Evolutionary conservation across 2,329 filamentous ascomycete species (phyloP).

Genomic region (Coniella vitis): DNA sequence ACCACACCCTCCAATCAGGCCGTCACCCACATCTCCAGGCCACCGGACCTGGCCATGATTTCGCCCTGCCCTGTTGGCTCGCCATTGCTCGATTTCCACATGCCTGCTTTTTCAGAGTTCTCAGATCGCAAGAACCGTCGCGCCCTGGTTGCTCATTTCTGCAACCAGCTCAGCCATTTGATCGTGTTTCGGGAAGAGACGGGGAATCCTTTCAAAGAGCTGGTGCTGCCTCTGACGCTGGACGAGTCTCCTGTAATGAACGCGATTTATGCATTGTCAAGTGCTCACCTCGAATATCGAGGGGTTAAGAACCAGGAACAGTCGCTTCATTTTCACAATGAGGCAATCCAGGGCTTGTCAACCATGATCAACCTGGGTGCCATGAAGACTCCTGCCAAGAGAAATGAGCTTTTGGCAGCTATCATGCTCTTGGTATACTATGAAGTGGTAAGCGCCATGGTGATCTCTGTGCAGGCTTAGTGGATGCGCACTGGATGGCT

Average conservation of each 20-base stretch:
- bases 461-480: too few species aligned
- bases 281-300: constrained; percentile 71
- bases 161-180: constrained; percentile 57
- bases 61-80: constrained; percentile 31
- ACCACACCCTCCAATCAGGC: neutral
- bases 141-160: constrained; percentile 54
- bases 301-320: constrained; percentile 47
- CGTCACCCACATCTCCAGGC: constrained; percentile 22
- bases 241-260: constrained; percentile 60
- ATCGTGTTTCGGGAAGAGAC: constrained; percentile 58
- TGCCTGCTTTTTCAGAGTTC: constrained; percentile 51
- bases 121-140: constrained; percentile 47
- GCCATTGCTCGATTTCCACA: constrained; percentile 42
- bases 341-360: constrained; percentile 51
- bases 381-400: constrained; percentile 32
- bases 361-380: constrained; percentile 46
- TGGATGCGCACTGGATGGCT: constrained; percentile 8
- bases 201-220: constrained; percentile 56
- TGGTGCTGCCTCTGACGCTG: constrained; percentile 53
- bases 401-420: constrained; percentile 52
- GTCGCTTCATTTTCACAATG: constrained; percentile 53
- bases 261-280: constrained; percentile 76
- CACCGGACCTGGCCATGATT: constrained; percentile 34
- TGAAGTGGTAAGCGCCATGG: constrained; percentile 46
- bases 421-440: constrained; percentile 59